A percentile compares a stretch with the other conserved stretches of the same genome.
Evolutionary conservation across 1,284 basidiomycete species (phyloP).

Genomic region (Phylloporus gajari): DNA sequence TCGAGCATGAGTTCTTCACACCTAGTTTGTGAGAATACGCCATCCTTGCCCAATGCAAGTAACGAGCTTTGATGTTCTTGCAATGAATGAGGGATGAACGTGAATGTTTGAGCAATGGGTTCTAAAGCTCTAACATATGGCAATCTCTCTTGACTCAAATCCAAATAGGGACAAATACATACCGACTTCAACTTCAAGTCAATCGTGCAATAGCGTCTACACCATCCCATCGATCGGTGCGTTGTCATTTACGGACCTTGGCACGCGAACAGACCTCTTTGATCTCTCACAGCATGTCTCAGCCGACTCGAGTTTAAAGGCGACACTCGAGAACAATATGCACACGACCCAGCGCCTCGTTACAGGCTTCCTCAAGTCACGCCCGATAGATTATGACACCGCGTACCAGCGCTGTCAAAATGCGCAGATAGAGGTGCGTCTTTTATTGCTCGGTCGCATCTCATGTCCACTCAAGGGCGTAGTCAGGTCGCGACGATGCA

Average conservation of each 20-base stretch:
- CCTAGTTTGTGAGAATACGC: no score
- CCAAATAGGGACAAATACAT: no score
- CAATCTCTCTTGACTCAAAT: no score
- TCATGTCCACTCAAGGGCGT: constrained; percentile 25
- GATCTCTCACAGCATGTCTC: constrained; percentile 65
- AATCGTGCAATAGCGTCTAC: no score
- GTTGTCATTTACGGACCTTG: constrained; percentile 3
- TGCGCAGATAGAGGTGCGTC: constrained; percentile 68
- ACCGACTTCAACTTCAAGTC: no score
- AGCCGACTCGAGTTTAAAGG: constrained; percentile 59
- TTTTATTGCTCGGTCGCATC: constrained; percentile 5
- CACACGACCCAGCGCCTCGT: constrained; percentile 70
- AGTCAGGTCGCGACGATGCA: constrained; percentile 73
- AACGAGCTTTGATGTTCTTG: no score
- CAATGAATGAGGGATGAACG: no score
- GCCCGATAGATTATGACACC: constrained; percentile 40
- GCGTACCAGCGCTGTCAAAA: constrained; percentile 60
- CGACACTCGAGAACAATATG: constrained; percentile 64
- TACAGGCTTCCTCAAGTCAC: constrained; percentile 64
- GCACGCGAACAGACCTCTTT: constrained; percentile 50
- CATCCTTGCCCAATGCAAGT: no score
- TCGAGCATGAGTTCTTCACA: no score
- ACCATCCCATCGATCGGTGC: not conserved
- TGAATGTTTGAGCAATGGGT: no score
- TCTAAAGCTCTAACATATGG: no score